These are phyloP conservation scores for Venturiaceae sp. DNA, from an alignment of 2,329 filamentous ascomycete genomes.

Conservation along the genomic window DNA sequence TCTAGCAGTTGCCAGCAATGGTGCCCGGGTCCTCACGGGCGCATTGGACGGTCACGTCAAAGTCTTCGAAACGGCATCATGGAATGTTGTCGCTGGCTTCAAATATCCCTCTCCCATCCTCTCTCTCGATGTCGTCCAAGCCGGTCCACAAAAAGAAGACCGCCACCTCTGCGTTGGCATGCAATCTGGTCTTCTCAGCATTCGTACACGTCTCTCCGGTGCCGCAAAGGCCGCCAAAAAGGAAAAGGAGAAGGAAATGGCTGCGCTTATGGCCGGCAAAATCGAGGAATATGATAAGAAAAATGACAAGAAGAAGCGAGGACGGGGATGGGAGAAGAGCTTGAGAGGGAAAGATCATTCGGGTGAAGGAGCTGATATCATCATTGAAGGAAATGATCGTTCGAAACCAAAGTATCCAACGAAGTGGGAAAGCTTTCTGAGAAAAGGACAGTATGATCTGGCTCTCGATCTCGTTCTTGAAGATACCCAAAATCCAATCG, in stretches of 20 bases:
- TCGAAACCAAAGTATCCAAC: slow-evolving; percentile 53
- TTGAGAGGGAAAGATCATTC: slow-evolving; percentile 66
- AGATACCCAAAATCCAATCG: slow-evolving; percentile 17
- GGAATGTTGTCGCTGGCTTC: slow-evolving; percentile 91
- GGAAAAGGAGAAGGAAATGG: slow-evolving; percentile 76
- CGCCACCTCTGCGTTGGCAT: slow-evolving; percentile 92
- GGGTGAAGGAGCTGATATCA: slow-evolving; percentile 77
- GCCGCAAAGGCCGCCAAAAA: slow-evolving; percentile 67
- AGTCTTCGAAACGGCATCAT: slow-evolving; percentile 84
- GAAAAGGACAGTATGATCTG: slow-evolving; percentile 64
- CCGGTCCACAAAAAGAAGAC: slow-evolving; percentile 67
- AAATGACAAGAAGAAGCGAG: slow-evolving; percentile 53
- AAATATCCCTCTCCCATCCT: slow-evolving; percentile 93
- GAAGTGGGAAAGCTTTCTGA: slow-evolving; percentile 75
- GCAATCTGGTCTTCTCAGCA: slow-evolving; percentile 83
- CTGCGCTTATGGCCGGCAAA: slow-evolving; percentile 66
- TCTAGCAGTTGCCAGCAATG: slow-evolving; percentile 70
- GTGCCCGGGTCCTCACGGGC: slow-evolving; percentile 73
- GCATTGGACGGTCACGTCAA: slow-evolving; percentile 94
- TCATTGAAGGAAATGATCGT: slow-evolving; percentile 67
- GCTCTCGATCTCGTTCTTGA: slow-evolving; percentile 71
- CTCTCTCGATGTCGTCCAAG: slow-evolving; percentile 67
- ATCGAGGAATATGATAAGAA: slow-evolving; percentile 69
- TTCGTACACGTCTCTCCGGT: slow-evolving; percentile 80
- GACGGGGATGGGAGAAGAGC: slow-evolving; percentile 51